Percentiles rank a stretch among this genome's conserved stretches.
Evolutionary conservation across 2,329 filamentous ascomycete species (phyloP).

Genomic region (Escovopsis sp.): DNA sequence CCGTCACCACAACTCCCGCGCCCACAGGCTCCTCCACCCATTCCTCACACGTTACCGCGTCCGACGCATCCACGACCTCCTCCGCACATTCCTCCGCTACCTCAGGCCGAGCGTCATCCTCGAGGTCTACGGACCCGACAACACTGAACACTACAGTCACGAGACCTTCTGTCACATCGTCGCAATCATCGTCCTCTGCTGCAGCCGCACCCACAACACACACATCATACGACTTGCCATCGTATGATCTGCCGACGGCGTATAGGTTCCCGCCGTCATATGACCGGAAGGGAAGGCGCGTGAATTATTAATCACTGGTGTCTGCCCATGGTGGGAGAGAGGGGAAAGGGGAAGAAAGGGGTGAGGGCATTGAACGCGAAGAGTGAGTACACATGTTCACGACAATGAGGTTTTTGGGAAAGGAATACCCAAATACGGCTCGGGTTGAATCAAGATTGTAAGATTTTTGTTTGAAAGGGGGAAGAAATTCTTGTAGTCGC

Average conservation of each 20-base stretch:
- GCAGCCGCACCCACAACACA: constrained; percentile 1
- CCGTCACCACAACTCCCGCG: background rate
- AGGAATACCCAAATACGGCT: background rate
- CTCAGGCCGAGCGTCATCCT: background rate
- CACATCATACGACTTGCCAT: constrained; percentile 9
- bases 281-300: constrained; percentile 8
- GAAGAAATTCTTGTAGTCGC: too few species aligned
- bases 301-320: background rate
- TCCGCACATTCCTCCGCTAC: background rate
- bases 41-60: background rate
- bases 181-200: constrained; percentile 1
- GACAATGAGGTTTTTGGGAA: background rate
- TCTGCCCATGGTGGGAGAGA: too few species aligned
- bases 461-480: background rate
- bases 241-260: constrained; percentile 12
- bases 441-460: background rate
- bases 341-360: background rate
- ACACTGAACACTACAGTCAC: constrained; percentile 9
- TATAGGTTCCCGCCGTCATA: constrained; percentile 7
- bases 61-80: background rate
- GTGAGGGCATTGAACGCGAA: background rate
- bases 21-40: background rate
- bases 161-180: constrained; percentile 4
- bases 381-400: background rate
- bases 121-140: constrained; percentile 5